Evolutionary conservation across 2,329 filamentous ascomycete genomes (phyloP).

Genomic region (Pseudogymnoascus sp.): DNA sequence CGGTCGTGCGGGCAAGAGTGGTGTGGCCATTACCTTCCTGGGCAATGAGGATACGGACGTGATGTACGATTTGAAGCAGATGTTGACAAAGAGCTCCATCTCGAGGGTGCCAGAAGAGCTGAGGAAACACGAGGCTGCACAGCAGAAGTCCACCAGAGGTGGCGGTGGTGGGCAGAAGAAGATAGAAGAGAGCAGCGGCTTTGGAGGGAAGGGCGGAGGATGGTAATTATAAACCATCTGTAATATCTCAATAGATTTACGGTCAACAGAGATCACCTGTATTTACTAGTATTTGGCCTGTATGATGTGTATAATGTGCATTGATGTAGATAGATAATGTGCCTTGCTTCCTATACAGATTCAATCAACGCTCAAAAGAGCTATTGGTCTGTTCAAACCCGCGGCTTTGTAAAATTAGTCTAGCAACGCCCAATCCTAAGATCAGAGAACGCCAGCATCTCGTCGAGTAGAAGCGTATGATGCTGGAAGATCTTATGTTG

Average conservation of each 20-base stretch:
- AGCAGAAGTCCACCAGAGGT: conserved; percentile 60
- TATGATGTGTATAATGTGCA: not conserved
- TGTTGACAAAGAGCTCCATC: conserved; percentile 83
- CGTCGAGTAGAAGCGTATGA: conserved; percentile 8
- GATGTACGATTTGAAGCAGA: conserved; percentile 91
- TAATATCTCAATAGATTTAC: conserved; percentile 5
- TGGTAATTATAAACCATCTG: conserved; percentile 17
- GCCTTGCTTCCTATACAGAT: conserved; percentile 12
- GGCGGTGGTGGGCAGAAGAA: conserved; percentile 38
- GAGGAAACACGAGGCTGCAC: conserved; percentile 81
- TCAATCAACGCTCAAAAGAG: conserved; percentile 10
- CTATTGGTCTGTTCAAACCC: conserved; percentile 12
- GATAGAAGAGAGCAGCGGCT: conserved; percentile 33
- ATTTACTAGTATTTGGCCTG: not conserved
- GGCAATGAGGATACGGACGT: conserved; percentile 84
- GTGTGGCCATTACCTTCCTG: conserved; percentile 92
- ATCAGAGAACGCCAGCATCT: conserved; percentile 10
- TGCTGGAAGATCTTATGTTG: conserved; percentile 10
- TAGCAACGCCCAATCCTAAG: conserved; percentile 12
- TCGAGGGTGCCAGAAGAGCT: conserved; percentile 88
- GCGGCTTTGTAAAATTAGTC: conserved; percentile 11
- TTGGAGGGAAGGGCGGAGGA: conserved; percentile 32
- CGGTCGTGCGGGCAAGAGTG: conserved; percentile 92
- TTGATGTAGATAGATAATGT: conserved; percentile 9
- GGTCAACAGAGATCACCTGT: not conserved